Percentiles rank a stretch among this genome's conserved stretches.
Evolutionary conservation across 345 rosid genomes (phyloP).

Genomic region (Bretschneidera sinensis): DNA sequence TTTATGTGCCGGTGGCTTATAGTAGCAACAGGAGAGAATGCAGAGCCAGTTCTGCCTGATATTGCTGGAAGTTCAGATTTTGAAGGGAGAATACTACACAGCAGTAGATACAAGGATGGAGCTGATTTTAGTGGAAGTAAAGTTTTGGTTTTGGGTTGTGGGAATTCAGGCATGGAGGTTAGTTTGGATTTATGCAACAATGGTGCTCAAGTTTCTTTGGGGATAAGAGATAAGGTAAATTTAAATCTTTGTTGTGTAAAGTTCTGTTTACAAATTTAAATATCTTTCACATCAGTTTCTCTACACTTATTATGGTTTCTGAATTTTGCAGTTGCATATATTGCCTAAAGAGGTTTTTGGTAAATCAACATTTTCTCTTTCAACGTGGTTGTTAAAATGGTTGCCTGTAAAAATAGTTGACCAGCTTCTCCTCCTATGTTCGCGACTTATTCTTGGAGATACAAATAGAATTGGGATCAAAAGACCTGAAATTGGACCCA

Average conservation of each 20-base stretch:
- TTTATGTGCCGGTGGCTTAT: conserved; percentile 49
- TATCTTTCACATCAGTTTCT: not conserved
- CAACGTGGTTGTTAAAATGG: conserved; percentile 56
- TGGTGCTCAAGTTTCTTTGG: conserved; percentile 53
- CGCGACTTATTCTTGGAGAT: conserved; percentile 44
- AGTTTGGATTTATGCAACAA: conserved; percentile 55
- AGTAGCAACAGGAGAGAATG: conserved; percentile 80
- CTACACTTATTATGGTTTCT: not conserved
- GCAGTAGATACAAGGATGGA: conserved; percentile 57
- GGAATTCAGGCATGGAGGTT: conserved; percentile 86
- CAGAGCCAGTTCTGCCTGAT: conserved; percentile 45
- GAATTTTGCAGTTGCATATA: conserved; percentile 46
- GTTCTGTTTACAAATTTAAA: not conserved
- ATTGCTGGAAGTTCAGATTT: conserved; percentile 45
- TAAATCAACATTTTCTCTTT: conserved; percentile 51
- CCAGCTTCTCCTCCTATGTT: conserved; percentile 41
- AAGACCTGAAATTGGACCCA: conserved; percentile 62
- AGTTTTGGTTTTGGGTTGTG: conserved; percentile 75
- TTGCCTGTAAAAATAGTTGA: conserved; percentile 53
- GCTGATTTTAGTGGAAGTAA: conserved; percentile 36
- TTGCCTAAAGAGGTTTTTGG: conserved; percentile 65
- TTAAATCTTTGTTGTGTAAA: not conserved
- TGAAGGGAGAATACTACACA: conserved; percentile 43
- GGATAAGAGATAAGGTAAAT: conserved; percentile 57
- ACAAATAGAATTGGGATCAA: conserved; percentile 46